Base-by-base conservation (phyloP, 495 filamentous ascomycete genomes). In the Aspergillus nidulans region DNA sequence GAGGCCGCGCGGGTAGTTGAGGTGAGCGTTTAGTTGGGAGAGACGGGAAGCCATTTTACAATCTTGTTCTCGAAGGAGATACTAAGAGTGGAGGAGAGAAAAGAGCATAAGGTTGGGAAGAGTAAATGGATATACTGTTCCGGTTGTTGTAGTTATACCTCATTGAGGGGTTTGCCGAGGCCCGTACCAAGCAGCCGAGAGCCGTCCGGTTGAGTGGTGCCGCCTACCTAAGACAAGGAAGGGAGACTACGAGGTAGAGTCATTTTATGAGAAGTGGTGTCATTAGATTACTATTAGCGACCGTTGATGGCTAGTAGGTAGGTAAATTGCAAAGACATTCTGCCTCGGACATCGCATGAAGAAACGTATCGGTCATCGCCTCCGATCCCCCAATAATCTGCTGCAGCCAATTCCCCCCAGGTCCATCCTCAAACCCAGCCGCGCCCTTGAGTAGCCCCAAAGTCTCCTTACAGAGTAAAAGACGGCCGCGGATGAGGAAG, bases 1-100 rank as follows among this genome's bases (percentile, higher is more conserved):
- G 57, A 94, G 75, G 48, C 90, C 90, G 61, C 81, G 77, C 13
- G 89, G 88, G 76, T 82, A 92, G 75, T 87, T 90, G 58, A 92
- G 82, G 66, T 92, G 89, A 50, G 78, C 77, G 56, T 85, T 80
- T 51, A 92, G 79, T 66, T 92, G 89, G 49, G 70, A 68, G 55
- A 86, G 72, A 56, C 86, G 79, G 65, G 85, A 64, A 28, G 72
- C 56, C 72, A 75, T 77, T 44, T 61, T 5, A 56, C 40, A 16
- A 25, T 56, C 51, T 18, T 47, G 28, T 49, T 45, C 52, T 30
- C 26, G 39, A 12, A 34, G 49, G n/a, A 25, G 34, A 52, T 16
- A 20, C 44, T 50, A 59, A 61, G 60, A 57, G 62, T 58, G 56
- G 63, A 32, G 9, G 44, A 45, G 39, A 38, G 36, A 24, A 28